phyloP scores from a whole-genome alignment of 1,139 yeast species.

The Kodamaea arcana region DNA sequence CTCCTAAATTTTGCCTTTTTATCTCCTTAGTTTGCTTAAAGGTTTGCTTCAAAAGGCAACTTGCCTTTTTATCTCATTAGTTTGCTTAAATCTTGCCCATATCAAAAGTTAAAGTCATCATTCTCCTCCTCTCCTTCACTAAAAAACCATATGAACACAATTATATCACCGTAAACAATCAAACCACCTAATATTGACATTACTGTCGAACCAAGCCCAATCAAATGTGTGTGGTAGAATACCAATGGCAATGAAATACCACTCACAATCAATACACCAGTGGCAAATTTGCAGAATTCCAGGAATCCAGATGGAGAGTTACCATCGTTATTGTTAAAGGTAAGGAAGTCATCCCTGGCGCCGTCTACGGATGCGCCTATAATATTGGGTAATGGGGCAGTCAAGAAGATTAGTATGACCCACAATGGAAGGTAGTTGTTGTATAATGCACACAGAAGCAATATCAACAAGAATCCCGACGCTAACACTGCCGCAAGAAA shows the following conservation, averaged over 20 bases:
- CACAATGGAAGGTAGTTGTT: constrained; percentile 68
- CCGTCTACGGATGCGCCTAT: constrained; percentile 40
- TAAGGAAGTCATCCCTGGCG: constrained; percentile 57
- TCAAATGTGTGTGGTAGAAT: constrained; percentile 56
- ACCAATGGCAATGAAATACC: constrained; percentile 66
- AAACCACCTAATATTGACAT: constrained; percentile 72
- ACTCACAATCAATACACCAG: constrained; percentile 65
- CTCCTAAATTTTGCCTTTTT: no score
- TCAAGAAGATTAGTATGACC: constrained; percentile 59
- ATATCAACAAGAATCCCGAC: constrained; percentile 66
- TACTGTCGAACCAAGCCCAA: constrained; percentile 53
- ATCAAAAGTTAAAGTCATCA: constrained; percentile 49
- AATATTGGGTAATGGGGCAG: constrained; percentile 70
- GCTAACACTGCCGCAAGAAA: constrained; percentile 69
- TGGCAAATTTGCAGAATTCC: constrained; percentile 57
- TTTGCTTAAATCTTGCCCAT: no score
- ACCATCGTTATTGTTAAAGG: constrained; percentile 50
- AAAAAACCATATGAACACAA: constrained; percentile 68
- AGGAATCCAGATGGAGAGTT: constrained; percentile 45
- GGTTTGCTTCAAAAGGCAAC: no score
- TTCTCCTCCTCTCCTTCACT: constrained; percentile 50
- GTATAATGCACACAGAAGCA: constrained; percentile 69
- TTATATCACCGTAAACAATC: constrained; percentile 66
- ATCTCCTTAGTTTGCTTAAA: no score
- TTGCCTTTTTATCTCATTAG: no score